Conservation (phyloP, 2,329 filamentous ascomycete species). For the Laburnicola sp. region DNA sequence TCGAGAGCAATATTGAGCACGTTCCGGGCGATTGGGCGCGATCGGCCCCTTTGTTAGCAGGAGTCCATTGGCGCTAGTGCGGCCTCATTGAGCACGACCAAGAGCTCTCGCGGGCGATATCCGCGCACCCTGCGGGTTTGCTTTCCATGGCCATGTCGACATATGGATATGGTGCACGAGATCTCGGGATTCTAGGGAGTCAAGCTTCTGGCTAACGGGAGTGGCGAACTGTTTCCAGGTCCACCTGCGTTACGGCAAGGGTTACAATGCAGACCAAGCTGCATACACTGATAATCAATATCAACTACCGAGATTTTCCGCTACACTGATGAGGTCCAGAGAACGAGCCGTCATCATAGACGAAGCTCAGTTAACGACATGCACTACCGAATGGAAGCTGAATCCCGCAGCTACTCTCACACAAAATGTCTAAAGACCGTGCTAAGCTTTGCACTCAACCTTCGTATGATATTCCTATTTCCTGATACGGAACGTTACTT, state of each 20-base stretch:
- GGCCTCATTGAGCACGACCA: not conserved
- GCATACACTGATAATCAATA: not conserved
- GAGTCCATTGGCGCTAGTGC: conserved; percentile 4
- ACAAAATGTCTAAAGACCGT: conserved; percentile 9
- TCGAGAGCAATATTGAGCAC: conserved; percentile 8
- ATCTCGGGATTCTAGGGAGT: not conserved
- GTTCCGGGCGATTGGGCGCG: conserved; percentile 3
- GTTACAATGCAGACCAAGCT: too few species aligned
- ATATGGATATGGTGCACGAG: not conserved
- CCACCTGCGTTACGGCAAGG: too few species aligned
- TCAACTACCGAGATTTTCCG: too few species aligned
- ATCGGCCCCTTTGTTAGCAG: conserved; percentile 1
- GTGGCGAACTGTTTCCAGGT: conserved; percentile 17
- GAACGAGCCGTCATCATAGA: not conserved
- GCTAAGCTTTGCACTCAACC: conserved; percentile 14
- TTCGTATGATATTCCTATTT: conserved; percentile 9
- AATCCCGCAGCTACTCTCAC: conserved; percentile 22
- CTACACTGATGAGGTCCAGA: not conserved
- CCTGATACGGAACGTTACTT: conserved; percentile 22
- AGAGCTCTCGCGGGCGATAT: too few species aligned
- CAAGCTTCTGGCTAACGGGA: conserved; percentile 28
- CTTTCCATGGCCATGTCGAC: not conserved
- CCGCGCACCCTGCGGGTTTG: not conserved
- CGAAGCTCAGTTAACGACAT: not conserved
- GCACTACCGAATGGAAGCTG: conserved; percentile 8